Percentiles rank a stretch among this genome's conserved stretches.
phyloP scores from a whole-genome alignment of 2,329 filamentous ascomycete genomes.

The Neonectria coccinea region DNA sequence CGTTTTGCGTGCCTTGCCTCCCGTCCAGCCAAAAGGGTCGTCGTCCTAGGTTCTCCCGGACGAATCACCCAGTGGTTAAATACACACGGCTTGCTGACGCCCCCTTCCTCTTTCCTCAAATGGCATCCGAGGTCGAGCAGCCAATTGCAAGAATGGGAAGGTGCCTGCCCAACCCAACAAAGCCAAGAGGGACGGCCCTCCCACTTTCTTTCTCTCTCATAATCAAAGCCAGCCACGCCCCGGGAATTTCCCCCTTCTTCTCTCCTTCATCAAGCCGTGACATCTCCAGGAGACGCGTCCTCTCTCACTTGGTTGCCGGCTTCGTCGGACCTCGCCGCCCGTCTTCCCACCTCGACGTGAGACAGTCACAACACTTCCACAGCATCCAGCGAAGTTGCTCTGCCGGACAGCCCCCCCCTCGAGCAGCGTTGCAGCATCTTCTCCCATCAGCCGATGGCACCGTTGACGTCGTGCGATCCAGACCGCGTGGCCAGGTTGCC shows the following conservation, averaged over 20 bases:
- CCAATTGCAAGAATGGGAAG: conserved; percentile 23
- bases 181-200: conserved; percentile 6
- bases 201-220: background rate
- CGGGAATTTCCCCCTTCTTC: background rate
- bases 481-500: conserved; percentile 25
- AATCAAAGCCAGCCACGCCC: background rate
- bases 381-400: background rate
- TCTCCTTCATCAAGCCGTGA: conserved; percentile 9
- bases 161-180: background rate
- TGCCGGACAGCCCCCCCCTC: background rate
- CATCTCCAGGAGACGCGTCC: background rate
- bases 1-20: background rate
- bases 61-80: conserved; percentile 36
- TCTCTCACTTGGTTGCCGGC: background rate
- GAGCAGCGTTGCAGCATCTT: background rate
- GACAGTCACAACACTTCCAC: background rate
- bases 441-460: conserved; percentile 17
- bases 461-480: conserved; percentile 24
- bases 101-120: conserved; percentile 19
- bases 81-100: conserved; percentile 22
- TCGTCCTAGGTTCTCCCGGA: conserved; percentile 31
- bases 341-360: background rate
- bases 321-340: conserved; percentile 15
- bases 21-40: conserved; percentile 3
- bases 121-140: conserved; percentile 8